phyloP scores from a whole-genome alignment of 495 filamentous ascomycete species.

The Aspergillus heteromorphus region DNA sequence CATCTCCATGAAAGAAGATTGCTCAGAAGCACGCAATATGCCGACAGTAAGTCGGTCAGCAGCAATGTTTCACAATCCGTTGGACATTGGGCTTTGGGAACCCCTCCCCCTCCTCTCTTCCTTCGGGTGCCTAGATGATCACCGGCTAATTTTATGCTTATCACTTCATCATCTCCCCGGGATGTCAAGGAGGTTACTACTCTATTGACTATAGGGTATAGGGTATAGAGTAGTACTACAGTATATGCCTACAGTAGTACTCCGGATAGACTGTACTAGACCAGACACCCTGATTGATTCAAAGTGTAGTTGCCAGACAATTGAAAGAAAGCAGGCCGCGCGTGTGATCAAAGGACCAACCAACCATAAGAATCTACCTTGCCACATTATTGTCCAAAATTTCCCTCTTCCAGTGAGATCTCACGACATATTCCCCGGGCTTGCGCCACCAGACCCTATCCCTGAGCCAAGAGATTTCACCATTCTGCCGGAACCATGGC shows the following conservation, averaged over 20 bases:
- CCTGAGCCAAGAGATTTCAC: not conserved
- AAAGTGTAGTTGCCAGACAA: not conserved
- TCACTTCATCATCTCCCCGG: not conserved
- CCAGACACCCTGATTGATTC: no score
- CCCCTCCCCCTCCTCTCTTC: no score
- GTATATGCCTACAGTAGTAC: no score
- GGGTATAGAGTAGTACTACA: no score
- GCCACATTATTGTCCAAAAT: not conserved
- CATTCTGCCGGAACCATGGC: not conserved
- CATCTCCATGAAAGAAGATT: constrained; percentile 10
- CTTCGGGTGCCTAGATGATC: not conserved
- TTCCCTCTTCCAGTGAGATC: not conserved
- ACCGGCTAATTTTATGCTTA: constrained; percentile 3
- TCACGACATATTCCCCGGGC: not conserved
- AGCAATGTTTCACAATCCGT: constrained; percentile 2
- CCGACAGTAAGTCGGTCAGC: constrained; percentile 7
- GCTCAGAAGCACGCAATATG: constrained; percentile 18
- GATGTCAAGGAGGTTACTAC: no score
- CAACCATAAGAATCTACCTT: not conserved
- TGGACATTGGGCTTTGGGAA: not conserved
- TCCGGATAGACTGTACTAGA: no score
- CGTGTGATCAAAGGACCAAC: not conserved
- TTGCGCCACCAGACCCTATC: not conserved
- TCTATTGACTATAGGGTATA: no score
- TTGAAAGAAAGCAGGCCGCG: not conserved